Percentiles rank a stretch among this genome's conserved stretches.
Evolutionary conservation across 768 basidiomycete species (phyloP).

Genomic region (Psilocybe tampanensis): DNA sequence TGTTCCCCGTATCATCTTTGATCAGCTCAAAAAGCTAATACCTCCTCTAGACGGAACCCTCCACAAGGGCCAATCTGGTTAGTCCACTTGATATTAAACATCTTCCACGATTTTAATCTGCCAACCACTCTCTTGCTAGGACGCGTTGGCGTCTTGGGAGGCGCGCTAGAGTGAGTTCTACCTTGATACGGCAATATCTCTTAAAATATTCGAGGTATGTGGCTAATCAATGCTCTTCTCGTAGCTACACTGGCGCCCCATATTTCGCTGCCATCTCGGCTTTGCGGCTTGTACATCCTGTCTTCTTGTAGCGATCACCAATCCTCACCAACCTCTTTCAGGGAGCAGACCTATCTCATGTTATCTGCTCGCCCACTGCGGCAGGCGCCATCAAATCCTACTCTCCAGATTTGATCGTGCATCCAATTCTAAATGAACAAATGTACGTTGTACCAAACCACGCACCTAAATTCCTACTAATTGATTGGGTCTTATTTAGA

Average conservation of each 20-base stretch:
- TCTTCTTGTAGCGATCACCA: neutral
- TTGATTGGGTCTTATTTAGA: slow-evolving; percentile 31
- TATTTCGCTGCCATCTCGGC: slow-evolving; percentile 95
- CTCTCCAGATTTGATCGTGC: slow-evolving; percentile 96
- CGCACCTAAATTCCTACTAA: neutral
- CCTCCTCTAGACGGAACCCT: slow-evolving; percentile 87
- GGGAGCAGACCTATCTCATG: slow-evolving; percentile 96
- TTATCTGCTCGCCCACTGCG: slow-evolving; percentile 94
- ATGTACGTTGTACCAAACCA: slow-evolving; percentile 41
- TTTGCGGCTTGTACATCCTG: slow-evolving; percentile 68
- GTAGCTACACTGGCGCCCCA: slow-evolving; percentile 93
- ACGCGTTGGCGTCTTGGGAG: slow-evolving; percentile 91
- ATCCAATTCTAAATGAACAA: slow-evolving; percentile 81
- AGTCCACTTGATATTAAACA: slow-evolving; percentile 21
- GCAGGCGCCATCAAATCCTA: slow-evolving; percentile 95
- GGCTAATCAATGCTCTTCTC: neutral
- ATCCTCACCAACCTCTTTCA: slow-evolving; percentile 25
- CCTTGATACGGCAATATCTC: neutral
- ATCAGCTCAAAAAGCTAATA: slow-evolving; percentile 80
- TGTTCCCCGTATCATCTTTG: slow-evolving; percentile 58
- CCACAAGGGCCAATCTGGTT: slow-evolving; percentile 95
- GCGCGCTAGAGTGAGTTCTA: slow-evolving; percentile 80
- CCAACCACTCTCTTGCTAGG: slow-evolving; percentile 46
- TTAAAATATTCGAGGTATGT: neutral
- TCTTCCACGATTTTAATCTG: neutral